Conservation (phyloP, 2,329 filamentous ascomycete genomes). For the Cordyceps fumosorosea region DNA sequence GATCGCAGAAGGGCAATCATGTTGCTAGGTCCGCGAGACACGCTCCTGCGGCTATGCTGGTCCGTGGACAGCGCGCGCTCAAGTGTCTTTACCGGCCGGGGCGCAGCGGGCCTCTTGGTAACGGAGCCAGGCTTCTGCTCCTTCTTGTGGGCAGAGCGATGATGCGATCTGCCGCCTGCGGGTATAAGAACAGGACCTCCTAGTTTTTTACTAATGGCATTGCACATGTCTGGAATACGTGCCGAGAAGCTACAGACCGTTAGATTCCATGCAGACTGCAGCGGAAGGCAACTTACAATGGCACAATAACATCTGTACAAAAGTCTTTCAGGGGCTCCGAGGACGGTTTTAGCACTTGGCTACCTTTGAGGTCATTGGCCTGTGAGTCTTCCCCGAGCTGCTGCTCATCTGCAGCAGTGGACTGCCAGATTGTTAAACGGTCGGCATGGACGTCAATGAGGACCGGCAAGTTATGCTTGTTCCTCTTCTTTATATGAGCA, state of each 20-base stretch:
- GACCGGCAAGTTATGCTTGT: conserved; percentile 56
- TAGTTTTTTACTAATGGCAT: conserved; percentile 66
- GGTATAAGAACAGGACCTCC: conserved; percentile 62
- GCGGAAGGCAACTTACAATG: conserved; percentile 52
- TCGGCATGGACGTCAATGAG: conserved; percentile 70
- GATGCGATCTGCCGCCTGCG: conserved; percentile 40
- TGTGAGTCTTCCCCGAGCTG: conserved; percentile 45
- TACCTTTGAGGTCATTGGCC: conserved; percentile 26
- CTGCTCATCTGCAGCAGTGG: conserved; percentile 57
- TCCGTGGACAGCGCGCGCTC: conserved; percentile 58
- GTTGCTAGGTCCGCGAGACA: conserved; percentile 50
- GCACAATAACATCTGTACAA: conserved; percentile 72
- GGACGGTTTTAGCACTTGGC: conserved; percentile 34
- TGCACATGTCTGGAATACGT: conserved; percentile 65
- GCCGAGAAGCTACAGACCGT: conserved; percentile 57
- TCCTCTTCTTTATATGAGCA: conserved; percentile 44
- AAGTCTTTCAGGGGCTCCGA: conserved; percentile 67
- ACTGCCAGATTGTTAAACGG: conserved; percentile 78
- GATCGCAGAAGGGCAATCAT: conserved; percentile 61
- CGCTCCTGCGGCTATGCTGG: conserved; percentile 44
- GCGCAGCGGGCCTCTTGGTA: conserved; percentile 39
- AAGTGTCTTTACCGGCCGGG: conserved; percentile 45
- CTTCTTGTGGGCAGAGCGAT: conserved; percentile 33
- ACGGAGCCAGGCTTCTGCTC: conserved; percentile 46
- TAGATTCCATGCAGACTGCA: conserved; percentile 21